Conservation (phyloP, 495 filamentous ascomycete genomes). For the Bacidia gigantensis region DNA sequence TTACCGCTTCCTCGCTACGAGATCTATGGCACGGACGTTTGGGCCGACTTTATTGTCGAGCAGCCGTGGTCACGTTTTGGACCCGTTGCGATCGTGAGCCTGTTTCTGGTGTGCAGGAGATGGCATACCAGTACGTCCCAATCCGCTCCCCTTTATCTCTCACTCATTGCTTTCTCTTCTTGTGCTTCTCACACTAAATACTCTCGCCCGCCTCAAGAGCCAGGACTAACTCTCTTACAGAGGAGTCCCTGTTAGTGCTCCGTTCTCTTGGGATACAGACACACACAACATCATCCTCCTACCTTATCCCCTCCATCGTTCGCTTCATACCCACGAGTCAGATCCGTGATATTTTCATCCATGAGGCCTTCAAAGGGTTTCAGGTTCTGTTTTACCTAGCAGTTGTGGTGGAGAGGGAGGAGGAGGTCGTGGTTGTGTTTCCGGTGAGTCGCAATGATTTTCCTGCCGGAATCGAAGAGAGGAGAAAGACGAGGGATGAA, state of each 20-base stretch:
- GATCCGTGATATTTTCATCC: constrained; percentile 84
- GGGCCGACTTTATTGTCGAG: constrained; percentile 12
- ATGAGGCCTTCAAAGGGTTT: constrained; percentile 90
- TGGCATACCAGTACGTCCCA: constrained; percentile 35
- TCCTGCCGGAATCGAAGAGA: not conserved
- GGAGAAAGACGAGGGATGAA: not conserved
- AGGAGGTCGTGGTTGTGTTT: constrained; percentile 82
- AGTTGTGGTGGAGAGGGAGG: constrained; percentile 84
- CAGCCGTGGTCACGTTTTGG: constrained; percentile 22
- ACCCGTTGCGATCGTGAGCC: constrained; percentile 21
- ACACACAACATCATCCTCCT: constrained; percentile 48
- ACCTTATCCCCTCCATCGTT: constrained; percentile 51
- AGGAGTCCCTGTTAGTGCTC: constrained; percentile 81
- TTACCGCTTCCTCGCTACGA: not conserved
- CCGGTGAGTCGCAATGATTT: constrained; percentile 37
- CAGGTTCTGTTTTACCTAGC: constrained; percentile 81
- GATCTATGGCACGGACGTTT: not conserved
- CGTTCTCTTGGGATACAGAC: constrained; percentile 88
- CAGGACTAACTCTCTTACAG: constrained; percentile 23
- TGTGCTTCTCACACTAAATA: constrained; percentile 1
- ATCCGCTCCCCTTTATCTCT: not conserved
- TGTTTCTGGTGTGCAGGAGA: constrained; percentile 36
- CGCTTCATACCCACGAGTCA: constrained; percentile 87
- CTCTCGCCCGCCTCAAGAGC: constrained; percentile 5
- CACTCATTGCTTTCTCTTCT: constrained; percentile 16